phyloP scores from a whole-genome alignment of 2,329 filamentous ascomycete species.

The Diaporthe vexans region DNA sequence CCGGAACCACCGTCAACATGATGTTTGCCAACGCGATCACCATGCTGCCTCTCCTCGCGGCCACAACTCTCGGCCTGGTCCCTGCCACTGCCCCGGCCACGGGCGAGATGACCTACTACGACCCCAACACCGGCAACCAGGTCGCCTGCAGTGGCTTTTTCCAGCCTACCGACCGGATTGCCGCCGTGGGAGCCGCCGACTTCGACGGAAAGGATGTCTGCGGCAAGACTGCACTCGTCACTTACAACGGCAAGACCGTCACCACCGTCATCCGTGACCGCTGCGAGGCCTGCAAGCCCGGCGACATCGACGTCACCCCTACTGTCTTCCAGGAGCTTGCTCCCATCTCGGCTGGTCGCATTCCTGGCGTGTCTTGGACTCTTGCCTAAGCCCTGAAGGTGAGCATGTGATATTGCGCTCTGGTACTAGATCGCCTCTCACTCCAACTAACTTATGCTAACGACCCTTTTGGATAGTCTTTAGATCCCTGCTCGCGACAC shows the following conservation, averaged over 20 bases:
- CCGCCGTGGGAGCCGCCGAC: neutral
- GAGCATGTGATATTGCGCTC: neutral
- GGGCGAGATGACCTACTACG: conserved; percentile 9
- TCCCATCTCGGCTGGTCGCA: neutral
- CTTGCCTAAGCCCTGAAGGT: conserved; percentile 2
- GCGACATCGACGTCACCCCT: conserved; percentile 4
- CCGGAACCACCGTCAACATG: neutral
- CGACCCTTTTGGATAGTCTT: neutral
- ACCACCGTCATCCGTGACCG: neutral
- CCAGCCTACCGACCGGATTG: neutral
- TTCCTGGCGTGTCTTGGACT: conserved; percentile 1
- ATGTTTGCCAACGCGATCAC: neutral
- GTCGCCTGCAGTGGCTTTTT: conserved; percentile 2
- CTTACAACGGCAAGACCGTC: neutral
- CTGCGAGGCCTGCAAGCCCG: conserved; percentile 3
- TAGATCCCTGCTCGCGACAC: too few species aligned
- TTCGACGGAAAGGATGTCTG: neutral
- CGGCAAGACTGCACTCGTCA: neutral
- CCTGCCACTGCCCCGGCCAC: neutral
- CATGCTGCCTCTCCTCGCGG: neutral
- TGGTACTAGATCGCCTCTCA: too few species aligned
- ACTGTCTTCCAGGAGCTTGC: neutral
- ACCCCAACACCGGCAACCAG: neutral
- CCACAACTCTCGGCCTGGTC: neutral
- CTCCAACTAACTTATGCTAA: neutral